Base-by-base conservation (phyloP, 2,329 filamentous ascomycete genomes). In the Epicoccum nigrum region DNA sequence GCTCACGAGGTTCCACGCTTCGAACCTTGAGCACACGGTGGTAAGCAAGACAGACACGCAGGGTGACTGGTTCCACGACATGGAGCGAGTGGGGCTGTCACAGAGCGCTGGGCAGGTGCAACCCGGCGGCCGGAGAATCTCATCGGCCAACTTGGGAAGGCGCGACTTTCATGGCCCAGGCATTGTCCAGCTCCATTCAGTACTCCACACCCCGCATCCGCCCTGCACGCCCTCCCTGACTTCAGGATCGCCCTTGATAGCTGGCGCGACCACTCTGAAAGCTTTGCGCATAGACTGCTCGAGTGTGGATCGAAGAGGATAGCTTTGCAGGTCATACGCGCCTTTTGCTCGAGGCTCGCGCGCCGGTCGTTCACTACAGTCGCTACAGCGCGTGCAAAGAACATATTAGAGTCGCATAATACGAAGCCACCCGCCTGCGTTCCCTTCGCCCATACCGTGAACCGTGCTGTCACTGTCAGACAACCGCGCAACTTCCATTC, bases 251-350 rank as follows among this genome's bases (percentile, higher is more conserved):
- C 44, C 51, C 51, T 47, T 48, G 37, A 56, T 38, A 60, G 52
- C 35, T 48, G 53, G 57, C 62, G 57, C 61, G 51, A 51, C 53
- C 39, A 45, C 41, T 49, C 42, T 55, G 37, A 45, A 39, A 44
- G 37, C 48, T 56, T 59, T 57, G 67, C 57, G 61, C 55, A 69
- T 71, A 67, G 64, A 62, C 59, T 56, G 52, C 54, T 55, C 51
- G 56, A 56, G 45, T 21, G 45, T 49, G 51, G 35, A 32, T 49
- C 42, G 25, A 52, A 57, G 53, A 64, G 54, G 58, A 51, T 47
- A 58, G 62, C 56, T 60, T 64, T 59, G 66, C 56, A 61, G 63
- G 64, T 65, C 59, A 64, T 59, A 61, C 61, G 60, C 64, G 67
- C 61, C 60, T 63, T 62, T 62, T 42, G 25, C 53, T 59, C 49